Conservation (phyloP, 495 filamentous ascomycete genomes). For the Penicillium diatomitis region DNA sequence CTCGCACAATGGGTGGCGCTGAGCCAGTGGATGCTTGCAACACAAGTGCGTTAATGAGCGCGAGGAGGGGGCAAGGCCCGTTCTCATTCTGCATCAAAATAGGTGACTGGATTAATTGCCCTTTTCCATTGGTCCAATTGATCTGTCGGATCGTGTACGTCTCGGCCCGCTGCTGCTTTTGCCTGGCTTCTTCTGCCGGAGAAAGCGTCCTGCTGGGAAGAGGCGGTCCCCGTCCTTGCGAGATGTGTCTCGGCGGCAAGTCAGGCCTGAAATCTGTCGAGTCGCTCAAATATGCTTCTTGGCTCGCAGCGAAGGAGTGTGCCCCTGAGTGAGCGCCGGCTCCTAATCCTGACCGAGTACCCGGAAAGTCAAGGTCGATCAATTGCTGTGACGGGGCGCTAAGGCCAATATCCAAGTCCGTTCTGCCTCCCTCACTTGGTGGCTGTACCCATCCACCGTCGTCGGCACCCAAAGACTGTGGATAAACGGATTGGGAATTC, state of each 20-base stretch:
- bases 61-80: slow-evolving; percentile 87
- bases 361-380: slow-evolving; percentile 25
- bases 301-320: too few relatives aligned
- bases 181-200: slow-evolving; percentile 27
- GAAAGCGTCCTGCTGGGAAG: slow-evolving; percentile 11
- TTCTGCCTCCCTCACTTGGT: slow-evolving; percentile 5
- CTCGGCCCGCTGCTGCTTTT: slow-evolving; percentile 44
- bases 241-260: background rate
- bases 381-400: slow-evolving; percentile 27
- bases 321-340: slow-evolving; percentile 1
- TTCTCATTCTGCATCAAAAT: slow-evolving; percentile 89
- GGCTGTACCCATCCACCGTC: background rate
- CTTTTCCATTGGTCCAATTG: slow-evolving; percentile 45
- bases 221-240: background rate
- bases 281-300: too few relatives aligned
- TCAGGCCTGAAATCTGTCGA: background rate
- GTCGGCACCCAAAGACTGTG: too few relatives aligned
- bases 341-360: slow-evolving; percentile 1
- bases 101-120: slow-evolving; percentile 50
- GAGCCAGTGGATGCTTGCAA: slow-evolving; percentile 59
- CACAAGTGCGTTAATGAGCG: slow-evolving; percentile 85
- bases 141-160: slow-evolving; percentile 65
- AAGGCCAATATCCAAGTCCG: slow-evolving; percentile 15
- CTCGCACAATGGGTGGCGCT: slow-evolving; percentile 65
- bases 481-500: too few relatives aligned